Conservation (phyloP, 2,329 filamentous ascomycete genomes). For the Colletotrichum viniferum region DNA sequence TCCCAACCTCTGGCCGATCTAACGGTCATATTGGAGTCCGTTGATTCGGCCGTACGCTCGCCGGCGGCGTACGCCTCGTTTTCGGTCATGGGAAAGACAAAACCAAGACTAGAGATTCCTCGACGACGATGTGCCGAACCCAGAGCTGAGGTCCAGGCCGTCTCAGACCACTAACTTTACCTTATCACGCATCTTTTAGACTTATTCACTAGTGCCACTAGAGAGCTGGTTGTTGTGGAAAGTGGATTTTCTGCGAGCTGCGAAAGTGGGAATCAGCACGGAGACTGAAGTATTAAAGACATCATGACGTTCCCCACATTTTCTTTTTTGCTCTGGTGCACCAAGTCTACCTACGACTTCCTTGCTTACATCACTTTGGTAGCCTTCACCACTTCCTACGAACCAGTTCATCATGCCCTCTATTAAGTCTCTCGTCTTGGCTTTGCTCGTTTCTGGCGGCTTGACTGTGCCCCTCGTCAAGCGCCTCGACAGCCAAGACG, state of each 20-base stretch:
- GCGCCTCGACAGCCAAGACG: neutral
- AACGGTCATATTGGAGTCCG: neutral
- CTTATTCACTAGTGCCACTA: neutral
- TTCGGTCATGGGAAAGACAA: neutral
- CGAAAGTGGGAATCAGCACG: too few species aligned
- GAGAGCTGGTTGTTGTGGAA: neutral
- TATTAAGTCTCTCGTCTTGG: neutral
- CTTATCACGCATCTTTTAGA: neutral
- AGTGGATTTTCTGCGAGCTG: neutral
- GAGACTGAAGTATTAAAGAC: neutral
- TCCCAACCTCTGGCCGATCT: too few species aligned
- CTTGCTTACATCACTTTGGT: neutral
- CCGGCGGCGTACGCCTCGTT: neutral
- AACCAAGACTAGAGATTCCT: neutral
- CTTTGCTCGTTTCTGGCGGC: neutral
- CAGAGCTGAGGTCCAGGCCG: neutral
- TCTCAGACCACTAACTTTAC: conserved; percentile 3
- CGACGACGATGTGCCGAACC: neutral
- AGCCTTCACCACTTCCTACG: neutral
- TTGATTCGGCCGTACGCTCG: neutral
- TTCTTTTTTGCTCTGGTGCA: too few species aligned
- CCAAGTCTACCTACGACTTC: neutral
- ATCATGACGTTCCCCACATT: too few species aligned
- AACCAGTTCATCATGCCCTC: neutral
- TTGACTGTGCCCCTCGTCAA: neutral